Evolutionary conservation across 2,329 filamentous ascomycete genomes (phyloP).

Genomic region (Fusarium sp.): DNA sequence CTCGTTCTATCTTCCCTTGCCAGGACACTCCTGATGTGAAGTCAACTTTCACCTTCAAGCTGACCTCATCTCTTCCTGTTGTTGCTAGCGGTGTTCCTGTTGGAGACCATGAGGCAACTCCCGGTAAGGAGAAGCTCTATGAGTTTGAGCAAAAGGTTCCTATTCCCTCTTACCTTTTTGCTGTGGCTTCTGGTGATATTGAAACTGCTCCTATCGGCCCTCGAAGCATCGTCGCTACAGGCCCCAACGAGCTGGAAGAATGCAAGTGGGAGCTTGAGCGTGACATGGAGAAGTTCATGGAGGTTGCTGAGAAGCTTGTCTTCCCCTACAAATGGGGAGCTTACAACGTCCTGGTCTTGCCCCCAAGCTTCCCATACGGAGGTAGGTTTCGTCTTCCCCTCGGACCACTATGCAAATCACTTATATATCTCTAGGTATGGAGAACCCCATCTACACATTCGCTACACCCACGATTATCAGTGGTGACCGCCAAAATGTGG

Average conservation of each 20-base stretch:
- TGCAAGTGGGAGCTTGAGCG: constrained; percentile 93
- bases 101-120: constrained; percentile 57
- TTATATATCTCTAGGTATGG: constrained; percentile 70
- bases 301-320: constrained; percentile 82
- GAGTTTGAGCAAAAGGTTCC: constrained; percentile 91
- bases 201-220: constrained; percentile 87
- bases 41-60: constrained; percentile 90
- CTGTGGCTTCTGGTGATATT: constrained; percentile 88
- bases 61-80: constrained; percentile 88
- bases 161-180: constrained; percentile 94
- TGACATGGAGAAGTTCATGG: constrained; percentile 92
- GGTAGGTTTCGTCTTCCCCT: constrained; percentile 59
- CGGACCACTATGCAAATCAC: background rate
- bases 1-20: constrained; percentile 92
- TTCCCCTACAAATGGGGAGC: constrained; percentile 94
- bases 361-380: constrained; percentile 90
- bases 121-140: constrained; percentile 73
- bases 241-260: constrained; percentile 84
- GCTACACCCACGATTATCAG: constrained; percentile 95
- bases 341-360: constrained; percentile 93
- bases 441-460: constrained; percentile 95
- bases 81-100: constrained; percentile 84
- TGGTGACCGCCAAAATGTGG: constrained; percentile 89
- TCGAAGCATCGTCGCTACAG: constrained; percentile 85
- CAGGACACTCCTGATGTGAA: constrained; percentile 98